A percentile compares a stretch with the other conserved stretches of the same genome.
phyloP scores from a whole-genome alignment of 192 early-diverging fungal genomes.

The Rhizoclosmatium globosum region DNA sequence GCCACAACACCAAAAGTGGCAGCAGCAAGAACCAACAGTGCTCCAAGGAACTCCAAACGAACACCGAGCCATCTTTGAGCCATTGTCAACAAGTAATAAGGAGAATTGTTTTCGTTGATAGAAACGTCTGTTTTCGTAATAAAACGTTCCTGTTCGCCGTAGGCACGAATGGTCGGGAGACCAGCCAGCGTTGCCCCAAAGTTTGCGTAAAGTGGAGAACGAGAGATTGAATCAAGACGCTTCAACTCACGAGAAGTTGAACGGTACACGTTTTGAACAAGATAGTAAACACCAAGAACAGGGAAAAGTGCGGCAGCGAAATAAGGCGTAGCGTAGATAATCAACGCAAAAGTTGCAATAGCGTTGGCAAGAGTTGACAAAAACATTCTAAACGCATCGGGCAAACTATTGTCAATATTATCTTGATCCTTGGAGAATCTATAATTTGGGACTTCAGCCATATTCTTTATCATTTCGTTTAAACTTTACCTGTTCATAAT shows the following conservation, averaged over 20 bases:
- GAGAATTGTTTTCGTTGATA: conserved; percentile 78
- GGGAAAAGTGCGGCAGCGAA: conserved; percentile 76
- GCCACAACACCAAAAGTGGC: conserved; percentile 63
- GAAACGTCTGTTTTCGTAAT: conserved; percentile 67
- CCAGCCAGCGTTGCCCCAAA: conserved; percentile 76
- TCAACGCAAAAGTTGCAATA: conserved; percentile 67
- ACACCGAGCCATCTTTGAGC: conserved; percentile 48
- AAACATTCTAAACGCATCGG: conserved; percentile 72
- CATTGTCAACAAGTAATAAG: conserved; percentile 51
- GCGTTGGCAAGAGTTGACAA: conserved; percentile 61
- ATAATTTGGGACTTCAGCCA: conserved; percentile 29
- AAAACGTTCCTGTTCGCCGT: conserved; percentile 77
- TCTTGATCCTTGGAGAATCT: conserved; percentile 75
- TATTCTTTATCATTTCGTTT: conserved; percentile 61
- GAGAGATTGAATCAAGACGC: conserved; percentile 83
- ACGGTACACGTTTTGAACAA: conserved; percentile 77
- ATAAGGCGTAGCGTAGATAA: conserved; percentile 67
- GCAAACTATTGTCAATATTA: conserved; percentile 69
- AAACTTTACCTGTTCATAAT: conserved; percentile 62
- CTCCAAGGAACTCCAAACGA: conserved; percentile 41
- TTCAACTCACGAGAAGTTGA: conserved; percentile 86
- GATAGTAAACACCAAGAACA: conserved; percentile 74
- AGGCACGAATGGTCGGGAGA: conserved; percentile 88
- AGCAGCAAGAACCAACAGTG: conserved; percentile 78
- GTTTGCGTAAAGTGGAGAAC: conserved; percentile 83